Evolutionary conservation across 352 stramenopile genomes (phyloP).

Genomic region (Phytophthora ohioensis): DNA sequence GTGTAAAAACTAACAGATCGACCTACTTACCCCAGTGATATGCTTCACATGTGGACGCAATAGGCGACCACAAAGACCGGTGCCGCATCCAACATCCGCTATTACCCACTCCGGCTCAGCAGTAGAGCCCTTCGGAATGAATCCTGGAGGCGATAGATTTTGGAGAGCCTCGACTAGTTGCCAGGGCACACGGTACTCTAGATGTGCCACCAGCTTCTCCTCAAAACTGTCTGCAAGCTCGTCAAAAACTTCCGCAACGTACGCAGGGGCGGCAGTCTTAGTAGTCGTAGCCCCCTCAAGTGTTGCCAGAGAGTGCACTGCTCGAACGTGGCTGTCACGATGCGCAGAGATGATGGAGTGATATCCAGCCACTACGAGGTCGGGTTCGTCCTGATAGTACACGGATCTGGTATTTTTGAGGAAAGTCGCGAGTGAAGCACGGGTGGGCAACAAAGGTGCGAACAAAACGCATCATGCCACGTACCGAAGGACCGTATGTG

Average conservation of each 20-base stretch:
- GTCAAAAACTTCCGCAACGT: constrained; percentile 84
- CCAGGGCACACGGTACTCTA: constrained; percentile 86
- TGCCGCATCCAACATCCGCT: constrained; percentile 80
- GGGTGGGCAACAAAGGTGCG: background rate
- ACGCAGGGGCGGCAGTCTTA: constrained; percentile 60
- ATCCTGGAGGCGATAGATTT: constrained; percentile 43
- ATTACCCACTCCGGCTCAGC: constrained; percentile 43
- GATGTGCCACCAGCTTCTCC: constrained; percentile 80
- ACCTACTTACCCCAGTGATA: constrained; percentile 57
- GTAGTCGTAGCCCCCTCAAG: constrained; percentile 60
- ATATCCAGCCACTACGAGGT: constrained; percentile 63
- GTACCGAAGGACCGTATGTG: constrained; percentile 78
- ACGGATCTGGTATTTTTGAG: constrained; percentile 56
- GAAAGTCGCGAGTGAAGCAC: background rate
- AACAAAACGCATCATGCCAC: background rate
- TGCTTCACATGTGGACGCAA: constrained; percentile 64
- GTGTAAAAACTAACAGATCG: background rate
- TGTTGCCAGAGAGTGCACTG: constrained; percentile 72
- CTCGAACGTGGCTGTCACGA: constrained; percentile 56
- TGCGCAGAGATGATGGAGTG: constrained; percentile 45
- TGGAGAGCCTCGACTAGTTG: constrained; percentile 76
- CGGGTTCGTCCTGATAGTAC: constrained; percentile 66
- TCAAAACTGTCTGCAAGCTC: constrained; percentile 83
- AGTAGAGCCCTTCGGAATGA: constrained; percentile 16
- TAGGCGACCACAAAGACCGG: constrained; percentile 75